Conservation (phyloP, 768 basidiomycete species). For the Lanmaoa rubissima region DNA sequence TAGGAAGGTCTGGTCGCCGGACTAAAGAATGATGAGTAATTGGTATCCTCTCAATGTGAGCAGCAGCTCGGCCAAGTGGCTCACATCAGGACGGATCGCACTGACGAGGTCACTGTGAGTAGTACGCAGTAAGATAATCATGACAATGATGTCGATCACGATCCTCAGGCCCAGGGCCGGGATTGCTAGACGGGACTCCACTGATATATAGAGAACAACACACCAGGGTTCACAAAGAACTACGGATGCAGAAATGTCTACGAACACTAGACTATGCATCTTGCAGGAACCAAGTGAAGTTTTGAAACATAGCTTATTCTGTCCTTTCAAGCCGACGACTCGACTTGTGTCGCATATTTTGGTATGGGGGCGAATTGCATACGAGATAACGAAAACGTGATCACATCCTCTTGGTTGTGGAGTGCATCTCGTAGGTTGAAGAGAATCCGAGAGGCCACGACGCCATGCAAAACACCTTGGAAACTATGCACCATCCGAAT, state of each 20-base stretch:
- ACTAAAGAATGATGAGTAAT: no score
- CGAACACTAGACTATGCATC: background rate
- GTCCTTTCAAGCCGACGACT: background rate
- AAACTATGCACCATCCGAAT: background rate
- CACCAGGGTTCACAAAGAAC: background rate
- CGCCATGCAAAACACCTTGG: slow-evolving; percentile 7
- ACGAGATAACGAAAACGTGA: background rate
- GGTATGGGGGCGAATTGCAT: background rate
- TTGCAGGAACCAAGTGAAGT: no score
- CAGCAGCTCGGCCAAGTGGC: background rate
- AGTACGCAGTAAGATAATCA: background rate
- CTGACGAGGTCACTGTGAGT: background rate
- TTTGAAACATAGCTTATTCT: background rate
- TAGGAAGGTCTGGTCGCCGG: no score
- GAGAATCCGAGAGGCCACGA: slow-evolving; percentile 10
- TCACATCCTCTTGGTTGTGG: background rate
- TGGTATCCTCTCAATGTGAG: no score
- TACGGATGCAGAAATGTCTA: background rate
- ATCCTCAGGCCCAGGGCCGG: background rate
- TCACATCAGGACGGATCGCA: background rate
- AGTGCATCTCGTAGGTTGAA: slow-evolving; percentile 6
- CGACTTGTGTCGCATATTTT: background rate
- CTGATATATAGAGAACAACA: background rate
- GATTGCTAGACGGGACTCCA: background rate
- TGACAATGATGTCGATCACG: background rate